Evolutionary conservation across 805 yeast species (phyloP), one percentile per base, ranked within the genome.

Genomic region (Myxozyma mucilagina): DNA sequence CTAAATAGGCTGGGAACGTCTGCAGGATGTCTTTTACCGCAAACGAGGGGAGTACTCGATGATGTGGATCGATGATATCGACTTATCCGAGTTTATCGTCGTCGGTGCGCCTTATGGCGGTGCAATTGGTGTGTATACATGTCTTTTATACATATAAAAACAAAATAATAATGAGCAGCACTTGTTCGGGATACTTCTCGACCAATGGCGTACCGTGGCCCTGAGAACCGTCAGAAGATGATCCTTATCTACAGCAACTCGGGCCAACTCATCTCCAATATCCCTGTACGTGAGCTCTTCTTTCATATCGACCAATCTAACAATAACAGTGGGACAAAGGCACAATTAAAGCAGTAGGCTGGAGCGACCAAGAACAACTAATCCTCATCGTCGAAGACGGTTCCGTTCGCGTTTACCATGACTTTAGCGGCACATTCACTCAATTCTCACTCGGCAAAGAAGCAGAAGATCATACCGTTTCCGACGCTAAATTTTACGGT

Each of bases 21-120:
- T 91, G 18, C 85, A 83, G 56, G 84, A 84, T 72, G 87, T 84
- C 9, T 89, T 82, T 71, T 91, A 90, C 67, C 77, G 87, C 57
- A 78, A 63, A 47, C 56, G 67, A 6, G 34, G 49, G 6, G 65
- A 63, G 50, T 63, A 63, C 47, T 47, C 39, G 20, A 53, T 63
- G 60, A 43, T 57, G 53, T 63, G 67, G 67, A 53, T 80, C 16
- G 73, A 78, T 16, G 65, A 65, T 7, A 64, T 78, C 10, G 73
- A 78, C 32, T 52, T 82, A 5, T 69, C 70, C 14, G 79, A 82
- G 57, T 79, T 76, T 64, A 68, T 73, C 11, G 82, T 85, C 4
- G 76, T 80, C 4, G 72, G 83, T 14, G 84, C 87, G 0, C 75
- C 83, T 0, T 74, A 74, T 57, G 81, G 84, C 2, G 83, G 90